Base-by-base conservation (phyloP, 1,139 yeast species). In the Yamadazyma diddensiae region DNA sequence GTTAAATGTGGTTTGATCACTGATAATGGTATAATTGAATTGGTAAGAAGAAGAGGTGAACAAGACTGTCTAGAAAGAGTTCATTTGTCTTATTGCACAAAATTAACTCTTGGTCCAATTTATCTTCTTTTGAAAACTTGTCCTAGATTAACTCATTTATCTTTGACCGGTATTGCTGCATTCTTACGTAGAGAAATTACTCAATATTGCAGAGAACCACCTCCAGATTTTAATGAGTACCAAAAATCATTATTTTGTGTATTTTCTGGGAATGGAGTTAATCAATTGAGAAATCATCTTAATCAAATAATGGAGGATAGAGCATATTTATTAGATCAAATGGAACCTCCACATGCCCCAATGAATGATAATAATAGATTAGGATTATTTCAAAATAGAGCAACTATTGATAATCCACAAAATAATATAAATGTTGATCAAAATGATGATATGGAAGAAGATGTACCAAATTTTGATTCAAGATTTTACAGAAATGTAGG, bases 161-260 rank as follows among this genome's bases (percentile, higher is more conserved):
- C 90, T 9, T 64, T 83, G 36, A 92, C 98, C 0, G 98, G 98
- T 1, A 90, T 92, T 16, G 73, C 83, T 3, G 85, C 95, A 19
- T 92, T 92, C 60, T 70, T 92, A 53, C 73, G 95, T 41, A 73
- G 82, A 13, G 97, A 92, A 49, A 77, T 92, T 32, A 83, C 94
- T 1, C 81, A 77, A 46, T 90, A 79, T 57, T 90, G 97, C 54
- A 81, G 98, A 21, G 85, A 82, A n/a, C 94, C 97, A 2, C 98
- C 98, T 3, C 78, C 86, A 10, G 97, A 90, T 50, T 90, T 92
- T 53, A 88, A 84, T 37, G 88, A 82, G 38, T 84, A 82, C 48
- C 98, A 92, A 57, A 82, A 82, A 46, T 75, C 82, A 13, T 74
- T 86, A 32, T 92, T 92, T 50, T 92, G 98, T 60, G 98, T 92